These are phyloP conservation scores for Aphanomyces astaci DNA, from an alignment of 352 stramenopile species.

Conservation along the genomic window DNA sequence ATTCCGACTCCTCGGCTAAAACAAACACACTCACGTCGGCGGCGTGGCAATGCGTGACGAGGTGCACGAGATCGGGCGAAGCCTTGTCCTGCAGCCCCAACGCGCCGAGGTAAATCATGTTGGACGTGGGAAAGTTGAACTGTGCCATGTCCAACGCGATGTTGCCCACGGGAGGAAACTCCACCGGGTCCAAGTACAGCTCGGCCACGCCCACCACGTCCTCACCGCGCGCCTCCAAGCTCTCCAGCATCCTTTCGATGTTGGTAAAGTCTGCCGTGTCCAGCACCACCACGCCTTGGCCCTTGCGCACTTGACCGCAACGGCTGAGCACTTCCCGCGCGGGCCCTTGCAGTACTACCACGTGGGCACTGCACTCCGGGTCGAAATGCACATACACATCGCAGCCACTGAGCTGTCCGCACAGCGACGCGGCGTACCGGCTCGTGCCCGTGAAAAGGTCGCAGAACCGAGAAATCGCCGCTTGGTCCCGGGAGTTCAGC, in stretches of 20 bases:
- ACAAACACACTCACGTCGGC: constrained; percentile 40
- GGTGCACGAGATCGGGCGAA: constrained; percentile 42
- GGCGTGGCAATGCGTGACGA: constrained; percentile 36
- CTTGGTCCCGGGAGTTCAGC: constrained; percentile 36
- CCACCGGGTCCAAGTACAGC: constrained; percentile 36
- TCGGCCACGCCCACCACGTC: constrained; percentile 48
- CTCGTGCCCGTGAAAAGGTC: constrained; percentile 35
- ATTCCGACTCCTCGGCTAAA: constrained; percentile 22
- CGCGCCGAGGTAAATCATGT: constrained; percentile 47
- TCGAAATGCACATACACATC: constrained; percentile 56
- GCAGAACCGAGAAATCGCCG: constrained; percentile 41
- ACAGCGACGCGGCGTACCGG: constrained; percentile 37
- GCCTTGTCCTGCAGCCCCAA: constrained; percentile 43
- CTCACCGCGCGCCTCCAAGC: constrained; percentile 39
- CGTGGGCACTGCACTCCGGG: constrained; percentile 37
- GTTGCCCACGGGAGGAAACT: constrained; percentile 33
- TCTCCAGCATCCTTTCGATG: constrained; percentile 39
- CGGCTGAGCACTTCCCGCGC: constrained; percentile 43
- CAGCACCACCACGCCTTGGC: constrained; percentile 21
- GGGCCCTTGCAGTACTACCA: constrained; percentile 41
- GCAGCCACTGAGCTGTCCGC: constrained; percentile 41
- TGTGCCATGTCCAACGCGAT: constrained; percentile 46
- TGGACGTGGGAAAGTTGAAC: constrained; percentile 49
- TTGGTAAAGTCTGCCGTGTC: constrained; percentile 39
- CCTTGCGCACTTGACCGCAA: constrained; percentile 37